Percentiles rank a stretch among this genome's conserved stretches.
Conservation (phyloP, 2,329 filamentous ascomycete genomes). For the Coniochaeta prunicola region DNA sequence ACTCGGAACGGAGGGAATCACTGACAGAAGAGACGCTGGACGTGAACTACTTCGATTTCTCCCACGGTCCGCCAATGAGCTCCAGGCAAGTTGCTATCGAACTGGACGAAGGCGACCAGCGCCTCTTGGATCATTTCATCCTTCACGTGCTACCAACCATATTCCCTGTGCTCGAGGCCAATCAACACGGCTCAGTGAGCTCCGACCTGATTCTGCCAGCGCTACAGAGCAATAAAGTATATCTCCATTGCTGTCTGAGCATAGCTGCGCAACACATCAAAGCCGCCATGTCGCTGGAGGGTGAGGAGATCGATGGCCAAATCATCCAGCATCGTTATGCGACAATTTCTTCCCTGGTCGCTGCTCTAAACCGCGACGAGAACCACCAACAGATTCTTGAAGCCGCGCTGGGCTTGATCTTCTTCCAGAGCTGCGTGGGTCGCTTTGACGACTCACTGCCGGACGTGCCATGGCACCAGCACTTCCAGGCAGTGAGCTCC, state of each 20-base stretch:
- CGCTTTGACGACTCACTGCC: conserved; percentile 76
- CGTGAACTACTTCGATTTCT: conserved; percentile 77
- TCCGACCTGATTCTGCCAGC: conserved; percentile 81
- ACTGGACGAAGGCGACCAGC: conserved; percentile 81
- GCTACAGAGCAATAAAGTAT: conserved; percentile 84
- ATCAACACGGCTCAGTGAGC: conserved; percentile 75
- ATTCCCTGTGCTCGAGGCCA: conserved; percentile 87
- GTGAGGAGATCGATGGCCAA: conserved; percentile 76
- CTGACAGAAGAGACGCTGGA: conserved; percentile 60
- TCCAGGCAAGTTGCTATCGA: conserved; percentile 67
- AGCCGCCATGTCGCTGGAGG: conserved; percentile 58
- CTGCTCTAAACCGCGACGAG: conserved; percentile 70
- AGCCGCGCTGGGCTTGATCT: conserved; percentile 88
- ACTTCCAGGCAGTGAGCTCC: conserved; percentile 85
- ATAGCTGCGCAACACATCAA: conserved; percentile 91
- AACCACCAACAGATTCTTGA: conserved; percentile 86
- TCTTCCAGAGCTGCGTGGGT: conserved; percentile 90
- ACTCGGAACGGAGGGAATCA: conserved; percentile 61
- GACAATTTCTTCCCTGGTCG: conserved; percentile 79
- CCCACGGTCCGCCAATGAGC: conserved; percentile 57
- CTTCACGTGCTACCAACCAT: conserved; percentile 79
- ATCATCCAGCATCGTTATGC: conserved; percentile 89
- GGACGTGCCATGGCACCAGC: conserved; percentile 94
- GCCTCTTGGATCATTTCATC: conserved; percentile 84
- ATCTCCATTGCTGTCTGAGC: conserved; percentile 92